Evolutionary conservation across 805 yeast genomes (phyloP).

Genomic region (Schizosaccharomyces octosporus): DNA sequence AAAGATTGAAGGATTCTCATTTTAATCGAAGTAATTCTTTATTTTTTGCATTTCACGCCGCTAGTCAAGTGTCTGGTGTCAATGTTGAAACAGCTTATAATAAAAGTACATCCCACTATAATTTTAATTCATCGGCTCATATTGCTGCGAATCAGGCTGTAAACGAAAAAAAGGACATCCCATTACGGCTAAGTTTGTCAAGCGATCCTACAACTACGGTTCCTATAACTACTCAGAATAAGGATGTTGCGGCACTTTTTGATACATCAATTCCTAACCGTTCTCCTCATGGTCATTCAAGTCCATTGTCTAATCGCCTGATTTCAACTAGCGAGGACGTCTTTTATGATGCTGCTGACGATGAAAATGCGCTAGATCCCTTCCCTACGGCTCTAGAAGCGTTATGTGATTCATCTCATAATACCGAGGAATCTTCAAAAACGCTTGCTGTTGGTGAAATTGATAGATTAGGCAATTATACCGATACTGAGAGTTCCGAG

Average conservation of each 20-base stretch:
- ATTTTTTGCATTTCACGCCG: no score
- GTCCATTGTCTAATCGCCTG: neutral
- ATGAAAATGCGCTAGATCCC: neutral
- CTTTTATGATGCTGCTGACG: neutral
- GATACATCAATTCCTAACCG: no score
- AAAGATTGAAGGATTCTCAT: no score
- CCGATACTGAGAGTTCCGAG: neutral
- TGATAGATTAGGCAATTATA: neutral
- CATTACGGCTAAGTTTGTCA: no score
- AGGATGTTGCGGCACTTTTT: neutral
- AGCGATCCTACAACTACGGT: no score
- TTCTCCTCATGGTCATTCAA: neutral
- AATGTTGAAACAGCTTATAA: no score
- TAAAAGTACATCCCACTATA: no score
- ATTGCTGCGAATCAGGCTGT: no score
- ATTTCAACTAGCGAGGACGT: neutral
- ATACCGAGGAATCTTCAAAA: neutral
- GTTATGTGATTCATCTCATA: neutral
- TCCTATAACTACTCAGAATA: neutral
- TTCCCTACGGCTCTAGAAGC: neutral
- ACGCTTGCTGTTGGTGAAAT: neutral
- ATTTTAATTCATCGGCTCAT: no score
- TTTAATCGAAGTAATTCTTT: no score
- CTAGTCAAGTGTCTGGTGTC: no score
- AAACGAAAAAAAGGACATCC: no score